Percentiles rank a stretch among this genome's conserved stretches.
Conservation (phyloP, 352 stramenopile species). For the Pythium pyrilobum region DNA sequence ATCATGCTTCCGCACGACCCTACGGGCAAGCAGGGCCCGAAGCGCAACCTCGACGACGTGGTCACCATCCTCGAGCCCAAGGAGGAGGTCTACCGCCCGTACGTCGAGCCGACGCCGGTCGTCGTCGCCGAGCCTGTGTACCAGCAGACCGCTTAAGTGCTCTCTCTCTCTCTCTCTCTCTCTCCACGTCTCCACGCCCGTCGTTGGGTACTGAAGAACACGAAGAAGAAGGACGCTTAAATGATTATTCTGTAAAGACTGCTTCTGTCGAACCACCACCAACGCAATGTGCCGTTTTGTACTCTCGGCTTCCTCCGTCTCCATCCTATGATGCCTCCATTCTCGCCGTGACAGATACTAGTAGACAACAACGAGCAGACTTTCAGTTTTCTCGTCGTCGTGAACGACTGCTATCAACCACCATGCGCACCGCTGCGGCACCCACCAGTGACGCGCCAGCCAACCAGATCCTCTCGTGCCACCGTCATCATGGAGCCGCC, state of each 20-base stretch:
- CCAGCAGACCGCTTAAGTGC: conserved; percentile 48
- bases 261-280: conserved; percentile 19
- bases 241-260: conserved; percentile 29
- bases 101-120: conserved; percentile 65
- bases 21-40: conserved; percentile 95
- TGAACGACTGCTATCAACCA: too few species aligned
- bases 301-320: background rate
- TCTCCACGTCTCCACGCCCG: too few species aligned
- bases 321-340: too few species aligned
- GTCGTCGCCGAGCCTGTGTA: conserved; percentile 32
- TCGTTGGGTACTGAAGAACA: conserved; percentile 12
- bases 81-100: conserved; percentile 89
- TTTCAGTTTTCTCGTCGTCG: background rate
- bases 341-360: too few species aligned
- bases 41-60: conserved; percentile 97
- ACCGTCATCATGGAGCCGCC: background rate
- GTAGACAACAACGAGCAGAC: background rate
- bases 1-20: conserved; percentile 99
- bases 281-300: background rate
- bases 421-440: too few species aligned
- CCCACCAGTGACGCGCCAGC: too few species aligned
- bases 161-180: background rate
- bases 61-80: conserved; percentile 99
- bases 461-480: too few species aligned
- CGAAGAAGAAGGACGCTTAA: conserved; percentile 11